A percentile compares a stretch with the other conserved stretches of the same genome.
Conservation (phyloP, 1,139 yeast genomes). For the Magnusiomyces sp. region DNA sequence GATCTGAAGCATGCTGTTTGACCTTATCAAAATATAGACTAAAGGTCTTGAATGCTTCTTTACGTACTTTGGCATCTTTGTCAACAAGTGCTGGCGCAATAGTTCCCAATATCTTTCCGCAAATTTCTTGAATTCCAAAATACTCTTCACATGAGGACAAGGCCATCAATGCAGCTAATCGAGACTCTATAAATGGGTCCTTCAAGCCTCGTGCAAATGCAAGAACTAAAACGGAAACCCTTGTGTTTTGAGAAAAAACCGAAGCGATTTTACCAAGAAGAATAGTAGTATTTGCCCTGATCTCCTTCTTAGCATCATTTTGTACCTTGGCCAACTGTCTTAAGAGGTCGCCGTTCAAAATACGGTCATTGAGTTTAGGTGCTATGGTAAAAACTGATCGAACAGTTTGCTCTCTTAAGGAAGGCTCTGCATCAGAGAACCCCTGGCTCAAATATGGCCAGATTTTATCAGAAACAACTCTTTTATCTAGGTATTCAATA, state of each 20-base stretch:
- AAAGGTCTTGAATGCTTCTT: slow-evolving; percentile 61
- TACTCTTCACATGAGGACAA: slow-evolving; percentile 55
- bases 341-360: slow-evolving; percentile 76
- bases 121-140: slow-evolving; percentile 68
- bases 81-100: slow-evolving; percentile 81
- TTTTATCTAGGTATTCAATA: slow-evolving; percentile 43
- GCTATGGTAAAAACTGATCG: slow-evolving; percentile 58
- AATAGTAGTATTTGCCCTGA: slow-evolving; percentile 77
- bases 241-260: slow-evolving; percentile 41
- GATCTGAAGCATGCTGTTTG: slow-evolving; percentile 45
- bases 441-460: slow-evolving; percentile 68
- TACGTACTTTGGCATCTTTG: slow-evolving; percentile 56
- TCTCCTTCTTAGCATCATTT: slow-evolving; percentile 73
- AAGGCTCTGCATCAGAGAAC: slow-evolving; percentile 73
- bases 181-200: slow-evolving; percentile 71
- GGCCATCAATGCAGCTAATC: slow-evolving; percentile 72
- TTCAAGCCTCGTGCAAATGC: slow-evolving; percentile 79
- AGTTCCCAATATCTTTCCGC: slow-evolving; percentile 76
- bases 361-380: slow-evolving; percentile 64
- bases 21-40: slow-evolving; percentile 57
- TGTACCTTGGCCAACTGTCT: slow-evolving; percentile 81
- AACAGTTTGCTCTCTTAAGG: slow-evolving; percentile 73
- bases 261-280: slow-evolving; percentile 65
- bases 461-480: slow-evolving; percentile 60
- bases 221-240: slow-evolving; percentile 60